A percentile compares a stretch with the other conserved stretches of the same genome.
Conservation (phyloP, 1,284 basidiomycete genomes). For the Irpex lacteus region DNA sequence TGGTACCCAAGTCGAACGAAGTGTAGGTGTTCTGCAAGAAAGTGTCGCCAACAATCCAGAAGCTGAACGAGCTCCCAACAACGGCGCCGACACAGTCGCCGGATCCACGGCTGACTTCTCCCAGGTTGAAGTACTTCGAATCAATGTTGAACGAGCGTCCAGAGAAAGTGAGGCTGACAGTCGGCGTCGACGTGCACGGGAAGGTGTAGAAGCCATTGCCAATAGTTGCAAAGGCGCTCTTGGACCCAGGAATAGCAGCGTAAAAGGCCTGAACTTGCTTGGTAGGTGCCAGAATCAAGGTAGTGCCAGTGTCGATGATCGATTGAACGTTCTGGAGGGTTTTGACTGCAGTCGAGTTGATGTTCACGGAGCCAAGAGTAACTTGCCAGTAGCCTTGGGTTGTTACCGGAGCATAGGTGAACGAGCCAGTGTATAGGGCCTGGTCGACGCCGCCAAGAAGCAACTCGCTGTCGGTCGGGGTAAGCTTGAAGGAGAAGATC, state of each 20-base stretch:
- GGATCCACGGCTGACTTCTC: slow-evolving; percentile 10
- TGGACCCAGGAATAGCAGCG: slow-evolving; percentile 37
- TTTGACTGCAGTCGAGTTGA: slow-evolving; percentile 24
- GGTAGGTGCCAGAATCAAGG: slow-evolving; percentile 46
- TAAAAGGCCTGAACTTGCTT: slow-evolving; percentile 42
- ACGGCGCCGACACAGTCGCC: slow-evolving; percentile 21
- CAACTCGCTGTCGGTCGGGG: slow-evolving; percentile 40
- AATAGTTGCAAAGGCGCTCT: slow-evolving; percentile 26
- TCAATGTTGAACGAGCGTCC: slow-evolving; percentile 37
- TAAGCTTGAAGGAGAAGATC: slow-evolving; percentile 57
- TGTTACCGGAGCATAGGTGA: slow-evolving; percentile 36
- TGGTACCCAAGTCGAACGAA: slow-evolving; percentile 16
- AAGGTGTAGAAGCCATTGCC: slow-evolving; percentile 37
- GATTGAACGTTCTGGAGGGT: slow-evolving; percentile 22
- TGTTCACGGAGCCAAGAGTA: slow-evolving; percentile 30
- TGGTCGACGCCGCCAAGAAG: slow-evolving; percentile 53
- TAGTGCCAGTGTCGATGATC: slow-evolving; percentile 47
- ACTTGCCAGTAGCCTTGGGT: slow-evolving; percentile 43
- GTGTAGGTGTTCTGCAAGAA: slow-evolving; percentile 24
- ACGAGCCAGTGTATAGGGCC: slow-evolving; percentile 34
- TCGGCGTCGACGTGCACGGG: slow-evolving; percentile 36
- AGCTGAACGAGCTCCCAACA: slow-evolving; percentile 18
- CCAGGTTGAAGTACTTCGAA: slow-evolving; percentile 25
- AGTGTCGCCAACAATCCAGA: slow-evolving; percentile 30
- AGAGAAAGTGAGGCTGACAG: slow-evolving; percentile 39